Evolutionary conservation across 2,329 filamentous ascomycete genomes (phyloP), one percentile per base, ranked within the genome.

Genomic region (Basipetospora chlamydospora): DNA sequence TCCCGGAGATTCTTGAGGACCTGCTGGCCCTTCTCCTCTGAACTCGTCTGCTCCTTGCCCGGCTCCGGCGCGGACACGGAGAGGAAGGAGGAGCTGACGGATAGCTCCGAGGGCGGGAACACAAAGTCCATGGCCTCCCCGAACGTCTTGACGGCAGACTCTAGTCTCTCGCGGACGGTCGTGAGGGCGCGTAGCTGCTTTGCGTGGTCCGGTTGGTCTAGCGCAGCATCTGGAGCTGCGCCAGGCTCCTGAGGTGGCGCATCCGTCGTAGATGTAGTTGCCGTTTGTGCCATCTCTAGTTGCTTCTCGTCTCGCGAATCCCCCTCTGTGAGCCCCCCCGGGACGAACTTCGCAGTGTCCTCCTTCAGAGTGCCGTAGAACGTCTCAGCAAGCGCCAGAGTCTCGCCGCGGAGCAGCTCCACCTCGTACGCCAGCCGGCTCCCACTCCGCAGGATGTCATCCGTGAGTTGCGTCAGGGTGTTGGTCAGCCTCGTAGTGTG

Each of bases 121-220:
- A 84, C 80, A 69, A 93, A 96, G 47, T 92, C 80, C 83, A 96
- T 94, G 22, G 90, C 88, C 47, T 92, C 80, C 28, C 87, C 88
- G 54, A 98, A 98, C 1, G 79, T 80, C 54, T 83, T 81, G 49
- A 96, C 86, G 17, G 96, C 87, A 2, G 77, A 71, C 44, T 96
- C 87, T 12, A 98, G 69, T n/a, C 86, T 80, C 2, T 73, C 62
- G 35, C 87, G 81, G 20, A 96, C 85, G 28, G 80, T 70, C 3
- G 80, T 83, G 26, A 98, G 66, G 11, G 80, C 92, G 46, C 83
- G 81, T 38, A 98, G 67, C 45, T 86, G 79, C 35, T 70, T 70
- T 44, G 95, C 79, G 55, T 80, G 84, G 22, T 66, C 61, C 2
- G 80, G 80, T 39, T 80, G 73, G 21, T 42, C 30, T 3, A 26